A percentile compares a stretch with the other conserved stretches of the same genome.
These are phyloP conservation scores for Aleurites moluccanus DNA, from an alignment of 441 rosid genomes.

Conservation along the genomic window DNA sequence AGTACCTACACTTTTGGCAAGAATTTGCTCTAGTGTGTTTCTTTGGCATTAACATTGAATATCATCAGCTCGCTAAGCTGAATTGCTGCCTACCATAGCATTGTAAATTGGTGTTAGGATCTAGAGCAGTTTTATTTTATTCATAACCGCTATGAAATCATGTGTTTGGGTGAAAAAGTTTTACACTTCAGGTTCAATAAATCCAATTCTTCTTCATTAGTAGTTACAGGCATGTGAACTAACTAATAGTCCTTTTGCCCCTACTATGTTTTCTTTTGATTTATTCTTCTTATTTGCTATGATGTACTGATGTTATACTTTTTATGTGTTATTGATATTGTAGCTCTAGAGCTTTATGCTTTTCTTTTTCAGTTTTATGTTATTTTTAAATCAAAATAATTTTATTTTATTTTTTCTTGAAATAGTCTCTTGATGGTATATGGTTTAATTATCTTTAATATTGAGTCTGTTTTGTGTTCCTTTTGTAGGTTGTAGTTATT, in stretches of 20 bases:
- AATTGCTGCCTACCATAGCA: not conserved
- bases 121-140: not conserved
- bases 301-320: not conserved
- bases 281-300: not conserved
- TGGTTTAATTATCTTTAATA: not conserved
- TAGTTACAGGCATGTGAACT: not conserved
- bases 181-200: not conserved
- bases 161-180: not conserved
- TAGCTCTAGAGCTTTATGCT: not conserved
- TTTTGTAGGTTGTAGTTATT: constrained; percentile 27
- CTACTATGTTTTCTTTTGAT: not conserved
- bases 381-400: not conserved
- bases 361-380: not conserved
- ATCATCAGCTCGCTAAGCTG: not conserved
- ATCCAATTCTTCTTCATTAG: not conserved
- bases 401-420: not conserved
- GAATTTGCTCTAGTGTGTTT: not conserved
- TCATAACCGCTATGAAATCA: not conserved
- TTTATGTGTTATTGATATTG: not conserved
- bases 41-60: not conserved
- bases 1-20: not conserved
- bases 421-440: not conserved
- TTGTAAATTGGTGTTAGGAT: not conserved
- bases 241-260: not conserved
- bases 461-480: not conserved